Percentiles rank a stretch among this genome's conserved stretches.
phyloP scores from a whole-genome alignment of 2,329 filamentous ascomycete species.

The Alternaria sp. region DNA sequence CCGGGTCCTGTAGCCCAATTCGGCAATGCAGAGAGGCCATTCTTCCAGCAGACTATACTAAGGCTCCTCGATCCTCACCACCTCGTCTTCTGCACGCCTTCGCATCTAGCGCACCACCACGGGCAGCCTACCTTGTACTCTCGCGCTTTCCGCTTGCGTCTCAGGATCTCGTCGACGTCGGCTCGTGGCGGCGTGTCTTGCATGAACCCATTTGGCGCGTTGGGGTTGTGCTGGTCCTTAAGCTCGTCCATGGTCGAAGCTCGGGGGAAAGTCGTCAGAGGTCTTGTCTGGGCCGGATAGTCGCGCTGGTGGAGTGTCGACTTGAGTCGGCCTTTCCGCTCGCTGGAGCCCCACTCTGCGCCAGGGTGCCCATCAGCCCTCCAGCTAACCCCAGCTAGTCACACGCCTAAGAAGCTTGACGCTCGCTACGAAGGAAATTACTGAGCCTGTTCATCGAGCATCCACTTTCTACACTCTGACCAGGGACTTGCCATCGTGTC shows the following conservation, averaged over 20 bases:
- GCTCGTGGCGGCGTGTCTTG: conserved; percentile 53
- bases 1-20: conserved; percentile 28
- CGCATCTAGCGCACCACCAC: conserved; percentile 5
- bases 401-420: conserved; percentile 23
- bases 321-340: conserved; percentile 22
- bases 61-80: neutral
- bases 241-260: conserved; percentile 42
- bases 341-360: conserved; percentile 24
- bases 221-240: conserved; percentile 36
- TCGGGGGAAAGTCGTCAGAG: conserved; percentile 26
- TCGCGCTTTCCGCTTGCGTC: conserved; percentile 60
- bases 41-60: neutral
- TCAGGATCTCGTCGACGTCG: conserved; percentile 61
- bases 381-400: conserved; percentile 17
- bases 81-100: neutral
- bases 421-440: neutral
- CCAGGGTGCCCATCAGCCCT: conserved; percentile 13
- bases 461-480: conserved; percentile 1
- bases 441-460: neutral
- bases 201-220: conserved; percentile 33
- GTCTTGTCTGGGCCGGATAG: conserved; percentile 27
- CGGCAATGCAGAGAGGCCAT: conserved; percentile 20
- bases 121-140: conserved; percentile 58
- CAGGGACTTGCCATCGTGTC: neutral
- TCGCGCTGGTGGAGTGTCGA: conserved; percentile 24